phyloP scores from a whole-genome alignment of 148 eudicot species.

The Rhododendron ovatum region DNA sequence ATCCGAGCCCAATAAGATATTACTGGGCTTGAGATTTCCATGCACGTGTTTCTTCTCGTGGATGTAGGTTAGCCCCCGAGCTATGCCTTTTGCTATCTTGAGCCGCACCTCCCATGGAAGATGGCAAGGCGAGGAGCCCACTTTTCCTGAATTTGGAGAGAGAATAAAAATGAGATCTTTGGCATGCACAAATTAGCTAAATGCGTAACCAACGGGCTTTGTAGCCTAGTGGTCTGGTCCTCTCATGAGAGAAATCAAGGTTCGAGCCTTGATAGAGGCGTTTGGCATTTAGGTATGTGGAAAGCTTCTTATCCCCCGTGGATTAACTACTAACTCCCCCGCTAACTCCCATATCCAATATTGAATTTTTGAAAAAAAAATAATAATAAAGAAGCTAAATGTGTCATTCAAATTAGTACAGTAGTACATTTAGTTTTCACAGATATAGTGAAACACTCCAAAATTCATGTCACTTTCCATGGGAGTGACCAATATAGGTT shows the following conservation, averaged over 20 bases:
- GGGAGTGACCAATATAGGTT: not conserved
- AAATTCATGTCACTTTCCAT: constrained; percentile 14
- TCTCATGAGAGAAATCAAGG: too few relatives aligned
- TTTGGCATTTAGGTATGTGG: too few relatives aligned
- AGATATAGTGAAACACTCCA: not conserved
- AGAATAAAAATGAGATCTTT: not conserved
- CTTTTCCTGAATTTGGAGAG: constrained; percentile 47
- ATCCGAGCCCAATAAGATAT: constrained; percentile 60
- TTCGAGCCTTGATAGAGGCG: too few relatives aligned
- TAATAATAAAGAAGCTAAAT: too few relatives aligned
- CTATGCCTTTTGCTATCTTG: constrained; percentile 84
- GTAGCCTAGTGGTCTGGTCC: too few relatives aligned
- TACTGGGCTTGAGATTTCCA: constrained; percentile 88
- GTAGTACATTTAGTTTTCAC: not conserved
- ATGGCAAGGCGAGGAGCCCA: constrained; percentile 78
- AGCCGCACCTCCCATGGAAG: constrained; percentile 86
- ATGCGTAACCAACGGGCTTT: not conserved
- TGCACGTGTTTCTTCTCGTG: constrained; percentile 96
- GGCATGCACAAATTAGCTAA: not conserved
- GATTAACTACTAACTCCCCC: too few relatives aligned
- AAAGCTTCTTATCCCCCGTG: too few relatives aligned
- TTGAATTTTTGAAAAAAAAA: too few relatives aligned
- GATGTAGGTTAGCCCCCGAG: constrained; percentile 82
- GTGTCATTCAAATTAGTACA: too few relatives aligned
- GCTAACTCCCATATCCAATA: too few relatives aligned